Percentiles rank a stretch among this genome's conserved stretches.
phyloP scores from a whole-genome alignment of 352 stramenopile species.

The Globisporangium canariense region DNA sequence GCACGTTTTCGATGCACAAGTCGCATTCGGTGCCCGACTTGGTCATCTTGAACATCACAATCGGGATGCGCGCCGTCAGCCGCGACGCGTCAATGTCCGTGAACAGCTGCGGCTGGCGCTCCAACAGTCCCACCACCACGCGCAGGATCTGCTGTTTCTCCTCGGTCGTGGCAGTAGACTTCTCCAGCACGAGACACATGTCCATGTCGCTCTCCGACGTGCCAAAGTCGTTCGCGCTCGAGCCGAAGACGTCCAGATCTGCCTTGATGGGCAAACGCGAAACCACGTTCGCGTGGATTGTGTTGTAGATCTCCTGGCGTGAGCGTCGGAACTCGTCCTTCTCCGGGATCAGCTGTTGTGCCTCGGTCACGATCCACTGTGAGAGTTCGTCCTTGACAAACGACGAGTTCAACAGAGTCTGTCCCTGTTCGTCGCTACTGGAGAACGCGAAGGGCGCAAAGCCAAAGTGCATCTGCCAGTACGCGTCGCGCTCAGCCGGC shows the following conservation, averaged over 20 bases:
- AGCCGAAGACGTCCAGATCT: constrained; percentile 92
- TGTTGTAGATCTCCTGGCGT: constrained; percentile 68
- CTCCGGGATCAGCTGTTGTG: constrained; percentile 59
- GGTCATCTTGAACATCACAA: constrained; percentile 95
- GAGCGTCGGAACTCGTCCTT: constrained; percentile 47
- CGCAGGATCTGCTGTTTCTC: constrained; percentile 69
- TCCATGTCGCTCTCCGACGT: constrained; percentile 90
- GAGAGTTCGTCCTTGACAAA: constrained; percentile 49
- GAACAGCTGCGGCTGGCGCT: constrained; percentile 64
- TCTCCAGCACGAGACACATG: constrained; percentile 86
- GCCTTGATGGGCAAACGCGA: constrained; percentile 48
- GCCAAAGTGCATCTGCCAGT: constrained; percentile 65
- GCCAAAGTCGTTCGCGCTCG: constrained; percentile 96
- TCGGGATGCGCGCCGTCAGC: constrained; percentile 95
- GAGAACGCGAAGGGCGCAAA: constrained; percentile 42
- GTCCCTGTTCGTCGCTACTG: background rate
- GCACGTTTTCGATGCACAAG: constrained; percentile 93
- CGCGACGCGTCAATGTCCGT: constrained; percentile 68
- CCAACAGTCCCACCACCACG: constrained; percentile 52
- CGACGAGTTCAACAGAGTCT: constrained; percentile 25
- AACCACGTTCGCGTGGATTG: constrained; percentile 57
- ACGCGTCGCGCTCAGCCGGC: constrained; percentile 35
- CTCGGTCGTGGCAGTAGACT: constrained; percentile 26
- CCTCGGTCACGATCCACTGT: constrained; percentile 47
- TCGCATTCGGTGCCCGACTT: constrained; percentile 70